Conservation (phyloP, 2,329 filamentous ascomycete species). For the Helotiales sp. region DNA sequence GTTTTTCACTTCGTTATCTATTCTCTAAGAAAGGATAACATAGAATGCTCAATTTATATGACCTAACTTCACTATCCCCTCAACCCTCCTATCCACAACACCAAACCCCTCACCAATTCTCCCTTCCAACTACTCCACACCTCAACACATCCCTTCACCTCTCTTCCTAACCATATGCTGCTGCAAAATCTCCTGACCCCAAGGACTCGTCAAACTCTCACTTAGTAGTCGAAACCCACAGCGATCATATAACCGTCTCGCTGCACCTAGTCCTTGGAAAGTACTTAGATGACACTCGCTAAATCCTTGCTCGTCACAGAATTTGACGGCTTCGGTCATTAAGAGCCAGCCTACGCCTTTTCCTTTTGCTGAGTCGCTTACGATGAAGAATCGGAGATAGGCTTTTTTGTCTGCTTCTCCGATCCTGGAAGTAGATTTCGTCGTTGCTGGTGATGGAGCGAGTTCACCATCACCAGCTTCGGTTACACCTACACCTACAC, state of each 20-base stretch:
- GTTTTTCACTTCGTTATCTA: too few relatives aligned
- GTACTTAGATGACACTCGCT: constrained; percentile 30
- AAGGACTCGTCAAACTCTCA: constrained; percentile 21
- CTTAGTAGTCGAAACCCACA: constrained; percentile 27
- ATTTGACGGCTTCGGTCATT: constrained; percentile 29
- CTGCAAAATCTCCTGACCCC: constrained; percentile 12
- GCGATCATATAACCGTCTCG: constrained; percentile 30
- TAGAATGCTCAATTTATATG: too few relatives aligned
- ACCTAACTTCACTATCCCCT: too few relatives aligned
- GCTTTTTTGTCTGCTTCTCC: constrained; percentile 14
- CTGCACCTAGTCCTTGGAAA: constrained; percentile 23
- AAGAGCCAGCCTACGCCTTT: constrained; percentile 31
- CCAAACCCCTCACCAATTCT: too few relatives aligned
- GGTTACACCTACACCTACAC: neutral
- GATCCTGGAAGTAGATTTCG: neutral
- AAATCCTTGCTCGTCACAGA: constrained; percentile 27
- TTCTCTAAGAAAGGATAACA: too few relatives aligned
- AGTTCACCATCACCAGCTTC: neutral
- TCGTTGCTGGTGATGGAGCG: neutral
- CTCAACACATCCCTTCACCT: too few relatives aligned
- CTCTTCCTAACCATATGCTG: constrained; percentile 5
- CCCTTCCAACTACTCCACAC: too few relatives aligned
- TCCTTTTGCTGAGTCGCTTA: constrained; percentile 29
- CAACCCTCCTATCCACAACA: too few relatives aligned
- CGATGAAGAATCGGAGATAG: constrained; percentile 33